Evolutionary conservation across 23 red algal genomes (phyloP).

Genomic region (Gracilaria domingensis): DNA sequence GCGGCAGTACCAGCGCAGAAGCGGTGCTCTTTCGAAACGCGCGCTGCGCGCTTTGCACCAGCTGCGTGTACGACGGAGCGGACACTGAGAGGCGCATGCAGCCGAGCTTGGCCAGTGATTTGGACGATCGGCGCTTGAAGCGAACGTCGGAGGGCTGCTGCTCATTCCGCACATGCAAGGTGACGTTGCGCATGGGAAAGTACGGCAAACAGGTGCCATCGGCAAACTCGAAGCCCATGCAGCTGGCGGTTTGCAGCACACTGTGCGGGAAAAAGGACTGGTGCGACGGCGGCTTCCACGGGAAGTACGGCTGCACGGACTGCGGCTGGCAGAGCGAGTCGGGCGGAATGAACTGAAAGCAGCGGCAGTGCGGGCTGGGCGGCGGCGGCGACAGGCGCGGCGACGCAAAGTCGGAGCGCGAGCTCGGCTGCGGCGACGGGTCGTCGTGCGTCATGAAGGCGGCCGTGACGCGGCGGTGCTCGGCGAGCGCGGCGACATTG

Average conservation of each 20-base stretch:
- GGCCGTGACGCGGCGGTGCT: not conserved
- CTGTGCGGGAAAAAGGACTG: not conserved
- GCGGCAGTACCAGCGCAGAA: not conserved
- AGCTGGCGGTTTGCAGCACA: not conserved
- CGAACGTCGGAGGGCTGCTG: not conserved
- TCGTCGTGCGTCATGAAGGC: not conserved
- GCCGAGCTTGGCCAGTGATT: not conserved
- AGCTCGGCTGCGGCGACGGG: not conserved
- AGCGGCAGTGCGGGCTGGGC: not conserved
- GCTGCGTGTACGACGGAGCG: not conserved
- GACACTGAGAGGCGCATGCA: not conserved
- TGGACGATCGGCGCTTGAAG: not conserved
- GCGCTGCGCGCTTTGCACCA: not conserved
- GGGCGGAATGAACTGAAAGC: conserved; percentile 10
- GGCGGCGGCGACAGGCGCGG: not conserved
- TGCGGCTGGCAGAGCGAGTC: not conserved
- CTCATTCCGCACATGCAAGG: not conserved
- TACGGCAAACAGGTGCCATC: not conserved
- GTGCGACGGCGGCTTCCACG: not conserved
- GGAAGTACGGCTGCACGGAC: not conserved
- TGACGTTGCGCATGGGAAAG: not conserved
- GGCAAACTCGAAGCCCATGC: conserved; percentile 1
- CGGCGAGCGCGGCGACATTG: not conserved
- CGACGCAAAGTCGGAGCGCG: too few species aligned
- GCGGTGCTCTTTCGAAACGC: not conserved